A percentile compares a stretch with the other conserved stretches of the same genome.
Evolutionary conservation across 202 grass and related monocot genomes (phyloP).

Genomic region (Digitaria exilis): DNA sequence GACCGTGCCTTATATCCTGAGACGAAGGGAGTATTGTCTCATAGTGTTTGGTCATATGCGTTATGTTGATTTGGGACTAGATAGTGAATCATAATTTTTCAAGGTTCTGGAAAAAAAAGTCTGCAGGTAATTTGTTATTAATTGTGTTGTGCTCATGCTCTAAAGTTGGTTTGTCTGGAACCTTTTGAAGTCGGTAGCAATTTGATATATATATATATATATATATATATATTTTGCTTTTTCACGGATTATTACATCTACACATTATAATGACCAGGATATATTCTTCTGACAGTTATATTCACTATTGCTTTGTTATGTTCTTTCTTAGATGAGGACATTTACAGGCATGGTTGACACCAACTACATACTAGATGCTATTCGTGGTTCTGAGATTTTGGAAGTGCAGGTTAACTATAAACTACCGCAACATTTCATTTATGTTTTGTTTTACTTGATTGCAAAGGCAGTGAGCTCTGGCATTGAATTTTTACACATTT

Average conservation of each 20-base stretch:
- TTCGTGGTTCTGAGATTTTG: slow-evolving; percentile 46
- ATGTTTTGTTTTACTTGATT: not conserved
- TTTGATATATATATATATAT: too few species aligned
- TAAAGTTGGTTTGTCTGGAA: not conserved
- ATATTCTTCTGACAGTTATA: not conserved
- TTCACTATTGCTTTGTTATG: not conserved
- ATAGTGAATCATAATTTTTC: not conserved
- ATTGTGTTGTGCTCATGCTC: not conserved
- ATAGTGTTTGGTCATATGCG: not conserved
- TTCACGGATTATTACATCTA: not conserved
- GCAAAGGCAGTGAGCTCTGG: not conserved
- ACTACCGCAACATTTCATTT: not conserved
- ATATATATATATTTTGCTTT: too few species aligned
- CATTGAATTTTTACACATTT: not conserved
- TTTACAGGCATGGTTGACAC: slow-evolving; percentile 42
- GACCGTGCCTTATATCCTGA: too few species aligned
- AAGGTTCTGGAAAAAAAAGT: not conserved
- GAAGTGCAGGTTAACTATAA: slow-evolving; percentile 46
- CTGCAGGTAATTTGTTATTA: not conserved
- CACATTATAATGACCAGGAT: not conserved
- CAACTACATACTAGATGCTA: slow-evolving; percentile 55
- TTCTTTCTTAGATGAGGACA: slow-evolving; percentile 39
- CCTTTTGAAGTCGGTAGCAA: not conserved
- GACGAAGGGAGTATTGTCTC: too few species aligned
- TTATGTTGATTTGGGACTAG: not conserved